Base-by-base conservation (phyloP, 2,329 filamentous ascomycete species). In the Aspergillus pseudonomiae region DNA sequence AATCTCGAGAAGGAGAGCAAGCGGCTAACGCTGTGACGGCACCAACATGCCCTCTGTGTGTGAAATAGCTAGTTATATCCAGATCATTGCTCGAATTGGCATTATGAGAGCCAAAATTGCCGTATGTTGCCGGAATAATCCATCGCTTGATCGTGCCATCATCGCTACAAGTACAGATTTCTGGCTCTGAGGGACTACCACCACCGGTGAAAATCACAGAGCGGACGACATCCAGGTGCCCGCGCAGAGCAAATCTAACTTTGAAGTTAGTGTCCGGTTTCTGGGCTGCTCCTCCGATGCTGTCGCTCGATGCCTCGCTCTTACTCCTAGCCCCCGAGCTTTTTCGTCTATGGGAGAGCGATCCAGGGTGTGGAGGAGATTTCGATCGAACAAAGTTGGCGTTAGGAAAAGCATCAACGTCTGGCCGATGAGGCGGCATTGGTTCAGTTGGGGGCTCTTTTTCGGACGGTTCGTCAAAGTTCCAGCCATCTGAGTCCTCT, bases 131-230 rank as follows among this genome's bases (percentile, higher is more conserved):
- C 11, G 95, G 95, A 64, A 99, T 93, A 72, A 96, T 94, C 89
- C 96, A 99, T 59, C 95, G 88, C 79, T 99, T 99, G 76, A 99
- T 91, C 71, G 94, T 91, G 62, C 94, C 94, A 75, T 99, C 95
- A 72, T 99, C 95, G 61, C 94, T 93, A 57, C 92, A 93, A 3
- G 94, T 99, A 79, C 94, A 98, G 60, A 99, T 94, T 78, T 99
- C 95, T 1, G 95, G 95, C 75, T 99, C 95, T 4, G 92, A 93
- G 4, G 94, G 94, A 73, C 93, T 97, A 65, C 95, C 95, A 48
- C 95, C 95, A 28, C 95, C 95, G 1, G 94, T 98, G 79, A 99
- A 99, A 67, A 97, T 96, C 63, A 98, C 92, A 1, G 93, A 93
- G 46, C 95, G 90, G 6, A 99, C 93, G 3, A 96, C 94, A 75